Conservation (phyloP, 2,329 filamentous ascomycete genomes). For the Coleophoma eucalyptorum region DNA sequence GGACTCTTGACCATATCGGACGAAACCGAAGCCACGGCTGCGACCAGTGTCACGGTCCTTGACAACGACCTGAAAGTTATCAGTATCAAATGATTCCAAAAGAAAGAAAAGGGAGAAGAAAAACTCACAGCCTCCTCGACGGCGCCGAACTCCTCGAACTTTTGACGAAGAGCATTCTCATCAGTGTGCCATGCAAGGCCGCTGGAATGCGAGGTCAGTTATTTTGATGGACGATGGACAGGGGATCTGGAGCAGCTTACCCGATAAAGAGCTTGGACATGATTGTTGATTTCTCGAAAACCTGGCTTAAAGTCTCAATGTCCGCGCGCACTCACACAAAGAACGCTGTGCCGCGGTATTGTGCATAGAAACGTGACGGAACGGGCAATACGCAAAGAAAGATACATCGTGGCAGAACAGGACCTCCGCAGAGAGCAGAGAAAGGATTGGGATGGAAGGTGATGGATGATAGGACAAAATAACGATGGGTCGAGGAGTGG, state of each 20-base stretch:
- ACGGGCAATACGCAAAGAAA: slow-evolving; percentile 28
- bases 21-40: slow-evolving; percentile 96
- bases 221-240: not conserved
- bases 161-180: slow-evolving; percentile 78
- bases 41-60: slow-evolving; percentile 96
- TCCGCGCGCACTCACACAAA: slow-evolving; percentile 30
- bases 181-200: slow-evolving; percentile 99
- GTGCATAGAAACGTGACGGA: slow-evolving; percentile 25
- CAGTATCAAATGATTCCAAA: too few relatives aligned
- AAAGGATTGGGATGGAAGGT: slow-evolving; percentile 14
- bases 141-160: slow-evolving; percentile 87
- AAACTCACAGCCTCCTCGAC: slow-evolving; percentile 92
- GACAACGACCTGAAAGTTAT: slow-evolving; percentile 98
- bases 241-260: slow-evolving; percentile 48
- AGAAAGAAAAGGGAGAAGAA: too few relatives aligned
- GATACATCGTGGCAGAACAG: slow-evolving; percentile 31
- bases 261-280: slow-evolving; percentile 97
- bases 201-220: slow-evolving; percentile 42
- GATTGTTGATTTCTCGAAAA: slow-evolving; percentile 27
- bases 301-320: slow-evolving; percentile 33
- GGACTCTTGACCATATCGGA: slow-evolving; percentile 75
- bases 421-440: slow-evolving; percentile 22
- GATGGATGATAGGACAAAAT: not conserved
- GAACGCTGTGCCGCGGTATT: slow-evolving; percentile 25
- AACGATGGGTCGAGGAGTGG: slow-evolving; percentile 11